Evolutionary conservation across 495 filamentous ascomycete species (phyloP), one percentile per base, ranked within the genome.

Genomic region (Aspergillus indologenus): DNA sequence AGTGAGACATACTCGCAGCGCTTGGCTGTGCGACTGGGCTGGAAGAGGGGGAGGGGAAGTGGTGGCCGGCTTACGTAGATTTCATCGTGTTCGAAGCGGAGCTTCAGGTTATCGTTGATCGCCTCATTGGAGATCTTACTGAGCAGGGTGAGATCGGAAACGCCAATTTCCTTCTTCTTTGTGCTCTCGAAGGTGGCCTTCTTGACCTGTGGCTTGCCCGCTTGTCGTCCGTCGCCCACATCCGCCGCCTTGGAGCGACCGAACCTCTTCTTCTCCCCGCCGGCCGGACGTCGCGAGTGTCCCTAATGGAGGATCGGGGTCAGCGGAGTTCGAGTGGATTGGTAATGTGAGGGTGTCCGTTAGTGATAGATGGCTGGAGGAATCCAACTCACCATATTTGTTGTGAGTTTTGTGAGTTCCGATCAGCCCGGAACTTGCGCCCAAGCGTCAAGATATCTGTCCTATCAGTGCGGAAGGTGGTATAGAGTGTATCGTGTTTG

Each of bases 141-240:
- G 65, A 99, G 88, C 60, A 99, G 80, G 5, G 95, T 99, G 64
- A 99, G 82, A 81, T 99, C 95, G 19, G 95, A 96, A 24, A 99
- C 93, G 56, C 95, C 95, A 61, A 98, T 93, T 75, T 98, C 92
- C 84, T 96, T 98, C 86, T 97, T 98, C 83, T 96, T 97, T 54
- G 86, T 89, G 21, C 83, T 91, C 74, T 99, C 95, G 74, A 93
- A 99, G 21, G 87, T 87, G 50, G 95, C 95, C 78, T 97, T 98
- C 76, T 91, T 93, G 62, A 95, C 88, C 74, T 89, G 89, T 44
- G 83, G 78, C 67, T 85, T 85, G 63, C 80, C 78, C 59, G 70
- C 53, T 63, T 69, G 65, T 46, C 77, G 74, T 20, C 74, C 75
- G 65, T 78, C 77, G 61, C 77, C 74, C 43, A 76, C 69, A 61